phyloP scores from a whole-genome alignment of 345 rosid genomes.

The Toxicodendron radicans region DNA sequence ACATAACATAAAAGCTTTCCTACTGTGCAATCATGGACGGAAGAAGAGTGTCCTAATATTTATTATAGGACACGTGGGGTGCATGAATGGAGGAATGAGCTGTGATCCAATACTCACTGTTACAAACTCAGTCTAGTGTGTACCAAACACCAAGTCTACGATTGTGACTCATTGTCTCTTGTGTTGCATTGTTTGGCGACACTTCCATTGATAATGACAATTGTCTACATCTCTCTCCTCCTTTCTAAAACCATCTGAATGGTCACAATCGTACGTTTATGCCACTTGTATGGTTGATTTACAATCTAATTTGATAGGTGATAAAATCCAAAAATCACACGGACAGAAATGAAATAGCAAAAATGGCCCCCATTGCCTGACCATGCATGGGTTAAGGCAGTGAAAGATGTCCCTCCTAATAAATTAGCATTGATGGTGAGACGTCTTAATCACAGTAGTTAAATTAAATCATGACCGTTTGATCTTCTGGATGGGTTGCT shows the following conservation, averaged over 20 bases:
- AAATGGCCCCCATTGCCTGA: conserved; percentile 1
- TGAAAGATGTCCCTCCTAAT: conserved; percentile 7
- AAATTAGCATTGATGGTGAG: conserved; percentile 16
- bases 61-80: neutral
- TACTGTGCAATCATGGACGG: neutral
- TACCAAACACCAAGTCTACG: conserved; percentile 19
- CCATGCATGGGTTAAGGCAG: neutral
- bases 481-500: neutral
- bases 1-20: neutral
- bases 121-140: neutral
- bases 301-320: neutral
- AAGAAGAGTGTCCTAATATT: neutral
- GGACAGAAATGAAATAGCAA: conserved; percentile 12
- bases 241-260: neutral
- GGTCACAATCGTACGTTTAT: conserved; percentile 13
- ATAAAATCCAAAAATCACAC: conserved; percentile 16
- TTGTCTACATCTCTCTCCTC: neutral
- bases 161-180: conserved; percentile 38
- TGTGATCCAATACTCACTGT: neutral
- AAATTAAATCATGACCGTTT: conserved; percentile 15
- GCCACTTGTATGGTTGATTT: conserved; percentile 33
- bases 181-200: conserved; percentile 24
- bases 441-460: conserved; percentile 20
- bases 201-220: conserved; percentile 26
- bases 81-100: neutral